These are phyloP conservation scores for Plasmodium sp. DNA, from an alignment of 169 alveolate genomes.

Conservation along the genomic window DNA sequence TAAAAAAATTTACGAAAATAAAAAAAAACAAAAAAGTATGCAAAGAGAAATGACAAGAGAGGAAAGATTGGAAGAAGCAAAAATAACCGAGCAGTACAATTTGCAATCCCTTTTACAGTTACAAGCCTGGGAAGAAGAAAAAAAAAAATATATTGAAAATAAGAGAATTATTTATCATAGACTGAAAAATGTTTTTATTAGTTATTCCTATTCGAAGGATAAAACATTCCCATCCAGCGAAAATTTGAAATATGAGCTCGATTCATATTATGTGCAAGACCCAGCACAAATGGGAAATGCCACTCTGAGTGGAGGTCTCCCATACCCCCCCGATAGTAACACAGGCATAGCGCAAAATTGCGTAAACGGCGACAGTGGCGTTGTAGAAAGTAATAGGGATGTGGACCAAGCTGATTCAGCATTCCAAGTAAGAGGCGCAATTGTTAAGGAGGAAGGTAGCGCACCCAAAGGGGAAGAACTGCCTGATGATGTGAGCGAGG, in stretches of 20 bases:
- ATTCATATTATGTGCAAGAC: constrained; percentile 5
- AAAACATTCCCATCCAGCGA: constrained; percentile 33
- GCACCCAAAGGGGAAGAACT: background rate
- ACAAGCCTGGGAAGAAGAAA: constrained; percentile 85
- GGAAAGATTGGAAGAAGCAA: constrained; percentile 87
- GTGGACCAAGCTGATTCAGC: background rate
- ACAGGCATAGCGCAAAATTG: background rate
- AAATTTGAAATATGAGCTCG: constrained; percentile 37
- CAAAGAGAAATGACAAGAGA: constrained; percentile 83
- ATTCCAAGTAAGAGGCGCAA: background rate
- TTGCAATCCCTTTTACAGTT: constrained; percentile 80
- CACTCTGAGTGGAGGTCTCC: background rate
- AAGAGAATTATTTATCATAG: constrained; percentile 51
- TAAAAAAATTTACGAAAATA: constrained; percentile 63
- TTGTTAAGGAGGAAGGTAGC: background rate
- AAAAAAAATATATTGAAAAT: constrained; percentile 25
- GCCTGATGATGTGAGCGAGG: background rate
- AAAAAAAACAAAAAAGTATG: constrained; percentile 22
- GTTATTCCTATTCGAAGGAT: constrained; percentile 66
- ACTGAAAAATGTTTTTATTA: constrained; percentile 60
- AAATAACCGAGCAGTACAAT: constrained; percentile 84
- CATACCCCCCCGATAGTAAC: background rate
- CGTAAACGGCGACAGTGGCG: background rate
- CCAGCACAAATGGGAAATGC: background rate
- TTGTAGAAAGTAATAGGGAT: background rate